Evolutionary conservation across 805 yeast species (phyloP), one percentile per base, ranked within the genome.

Genomic region (Scheffersomyces stipitis): DNA sequence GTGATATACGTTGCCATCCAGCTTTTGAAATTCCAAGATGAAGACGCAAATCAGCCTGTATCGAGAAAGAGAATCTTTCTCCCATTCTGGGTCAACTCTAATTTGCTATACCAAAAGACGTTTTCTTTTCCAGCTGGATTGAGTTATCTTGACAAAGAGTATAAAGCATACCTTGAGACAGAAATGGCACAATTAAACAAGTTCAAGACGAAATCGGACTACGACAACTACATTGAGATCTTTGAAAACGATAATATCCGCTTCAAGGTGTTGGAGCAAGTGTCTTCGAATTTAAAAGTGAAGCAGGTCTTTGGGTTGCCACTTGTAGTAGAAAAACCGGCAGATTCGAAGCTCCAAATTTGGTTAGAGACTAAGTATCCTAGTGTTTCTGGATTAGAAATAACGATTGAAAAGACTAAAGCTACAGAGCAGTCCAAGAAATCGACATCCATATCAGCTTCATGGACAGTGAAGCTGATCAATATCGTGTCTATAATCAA

Each of bases 331-430:
- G 39, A 41, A 5, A 28, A 44, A 4, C 28, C 37, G 1, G 29
- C 33, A 1, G 28, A 15, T 5, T 48, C 31, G 18, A 30, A 41
- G 7, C 53, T 61, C 28, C 37, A 48, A 5, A 52, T 64, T 2
- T 64, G 70, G 69, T 36, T 63, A 8, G 63, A 64, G 38, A 46
- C 55, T 13, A 49, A 46, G 17, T 41, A 45, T 31, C 58, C 66
- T 4, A 52, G 62, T 3, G 37, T 66, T 1, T 60, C 64, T 5
- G 71, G 71, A 0, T 31, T 59, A 12, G 42, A 45, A 27, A 33
- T 64, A 9, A 39, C 44, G 4, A 37, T 57, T n/a, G 17, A 35
- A 14, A 41, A 44, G 14, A 18, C n/a, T 3, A 31, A 38, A 14
- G 47, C 24, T 30, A 16, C 10, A 17, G 26, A 9, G 14, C 31